Evolutionary conservation across 805 yeast species (phyloP), one percentile per base, ranked within the genome.

Genomic region (Hanseniaspora mollemarum): DNA sequence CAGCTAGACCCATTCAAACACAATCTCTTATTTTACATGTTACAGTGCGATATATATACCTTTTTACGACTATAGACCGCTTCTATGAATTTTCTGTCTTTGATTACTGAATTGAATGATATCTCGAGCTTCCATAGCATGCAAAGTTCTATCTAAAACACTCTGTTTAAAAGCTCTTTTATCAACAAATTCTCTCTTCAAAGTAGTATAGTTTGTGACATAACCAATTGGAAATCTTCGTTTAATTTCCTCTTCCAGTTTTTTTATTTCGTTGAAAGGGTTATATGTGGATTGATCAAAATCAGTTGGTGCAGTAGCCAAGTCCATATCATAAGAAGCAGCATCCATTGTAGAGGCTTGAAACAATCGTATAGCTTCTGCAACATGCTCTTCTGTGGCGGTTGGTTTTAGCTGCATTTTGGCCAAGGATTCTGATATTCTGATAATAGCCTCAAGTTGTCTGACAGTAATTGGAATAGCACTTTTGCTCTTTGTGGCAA

Each of bases 301-400:
- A 4, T 42, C 26, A 8, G 40, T 15, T 25, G 68, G 67, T 4
- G 32, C 28, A 2, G 44, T 37, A 9, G 51, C 43, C 15, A 48
- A 41, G 18, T 48, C 51, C 51, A 48, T 48, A 54, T 65, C 69
- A 51, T 65, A 67, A 1, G 68, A 64, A 10, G 86, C 90, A 0
- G 98, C 98, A 62, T 88, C 88, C 94, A 92, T 87, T 0, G 99
- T 92, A 1, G 98, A 92, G 0, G 98, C 96, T 54, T 85, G 85
- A 67, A 92, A 92, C 55, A 92, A 70, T 60, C 99, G 71, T 55
- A 92, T 85, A 0, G 97, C 96, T 63, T 92, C 98, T 59, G 86
- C 90, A 26, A 92, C 98, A 62, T 92, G 97, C 56, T 77, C 81
- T 59, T 80, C 92, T 8, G 78, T 75, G 2, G 96, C 97, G 16